phyloP scores from a whole-genome alignment of 805 yeast genomes.

The Saccharomycopsis fodiens region DNA sequence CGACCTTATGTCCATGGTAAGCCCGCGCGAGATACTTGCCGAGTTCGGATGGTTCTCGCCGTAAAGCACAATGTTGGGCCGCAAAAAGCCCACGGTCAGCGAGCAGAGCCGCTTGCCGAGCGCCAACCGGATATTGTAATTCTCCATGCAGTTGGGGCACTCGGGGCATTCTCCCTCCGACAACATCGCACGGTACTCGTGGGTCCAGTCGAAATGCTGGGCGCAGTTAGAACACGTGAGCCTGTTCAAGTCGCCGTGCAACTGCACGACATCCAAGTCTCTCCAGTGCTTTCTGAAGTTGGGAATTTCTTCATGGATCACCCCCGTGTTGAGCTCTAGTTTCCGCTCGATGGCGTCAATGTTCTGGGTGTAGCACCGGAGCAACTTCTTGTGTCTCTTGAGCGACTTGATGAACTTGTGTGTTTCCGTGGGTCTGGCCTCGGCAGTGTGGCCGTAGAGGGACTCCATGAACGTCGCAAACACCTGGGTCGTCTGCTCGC shows the following conservation, averaged over 20 bases:
- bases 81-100: conserved; percentile 63
- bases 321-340: conserved; percentile 55
- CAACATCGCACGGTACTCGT: conserved; percentile 38
- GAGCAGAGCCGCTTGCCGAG: conserved; percentile 55
- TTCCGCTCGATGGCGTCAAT: conserved; percentile 80
- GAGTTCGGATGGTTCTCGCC: conserved; percentile 92
- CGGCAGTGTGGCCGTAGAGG: conserved; percentile 52
- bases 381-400: conserved; percentile 54
- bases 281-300: conserved; percentile 43
- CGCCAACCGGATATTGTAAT: conserved; percentile 46
- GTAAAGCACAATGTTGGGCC: conserved; percentile 87
- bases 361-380: conserved; percentile 90
- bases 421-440: conserved; percentile 76
- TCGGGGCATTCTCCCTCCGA: conserved; percentile 64
- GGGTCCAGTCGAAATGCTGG: conserved; percentile 52
- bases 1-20: conserved; percentile 54
- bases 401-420: conserved; percentile 64
- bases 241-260: conserved; percentile 81
- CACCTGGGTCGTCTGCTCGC: conserved; percentile 53
- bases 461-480: conserved; percentile 88
- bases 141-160: conserved; percentile 61
- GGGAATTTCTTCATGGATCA: conserved; percentile 26
- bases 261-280: conserved; percentile 68
- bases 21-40: conserved; percentile 66
- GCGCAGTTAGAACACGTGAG: conserved; percentile 73